Evolutionary conservation across 139 green algal species (phyloP).

Genomic region (Zygnema cylindricum): DNA sequence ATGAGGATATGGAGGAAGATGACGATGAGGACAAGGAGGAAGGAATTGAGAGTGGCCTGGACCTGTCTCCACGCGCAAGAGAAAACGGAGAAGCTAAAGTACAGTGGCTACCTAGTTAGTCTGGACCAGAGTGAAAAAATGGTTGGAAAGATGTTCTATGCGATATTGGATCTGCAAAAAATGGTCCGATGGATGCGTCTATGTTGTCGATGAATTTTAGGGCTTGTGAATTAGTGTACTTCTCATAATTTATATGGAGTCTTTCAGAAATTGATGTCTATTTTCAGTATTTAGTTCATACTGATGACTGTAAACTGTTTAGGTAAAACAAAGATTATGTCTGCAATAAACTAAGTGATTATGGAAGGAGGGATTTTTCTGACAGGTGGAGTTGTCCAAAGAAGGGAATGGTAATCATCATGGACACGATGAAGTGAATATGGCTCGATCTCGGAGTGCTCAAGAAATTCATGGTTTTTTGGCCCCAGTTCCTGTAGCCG

Average conservation of each 20-base stretch:
- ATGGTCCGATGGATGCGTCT: neutral
- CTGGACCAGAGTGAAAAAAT: neutral
- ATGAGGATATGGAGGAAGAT: constrained; percentile 20
- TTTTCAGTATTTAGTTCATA: neutral
- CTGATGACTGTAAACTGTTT: neutral
- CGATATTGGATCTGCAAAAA: neutral
- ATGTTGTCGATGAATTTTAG: neutral
- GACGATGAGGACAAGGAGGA: constrained; percentile 28
- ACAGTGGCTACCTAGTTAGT: neutral
- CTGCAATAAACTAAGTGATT: neutral
- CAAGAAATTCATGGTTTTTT: constrained; percentile 10
- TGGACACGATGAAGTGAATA: neutral
- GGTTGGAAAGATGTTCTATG: neutral
- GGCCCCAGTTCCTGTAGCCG: constrained; percentile 12
- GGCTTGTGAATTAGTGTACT: neutral
- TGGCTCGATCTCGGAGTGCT: constrained; percentile 10
- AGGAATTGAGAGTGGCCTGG: constrained; percentile 4
- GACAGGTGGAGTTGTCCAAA: neutral
- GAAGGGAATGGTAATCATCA: neutral
- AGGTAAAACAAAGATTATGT: neutral
- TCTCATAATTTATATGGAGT: neutral
- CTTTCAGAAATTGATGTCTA: neutral
- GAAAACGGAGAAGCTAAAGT: constrained; percentile 7
- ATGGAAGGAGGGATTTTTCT: neutral
- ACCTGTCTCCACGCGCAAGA: constrained; percentile 1